Evolutionary conservation across 148 eudicot genomes (phyloP), one percentile per base, ranked within the genome.

Genomic region (Rhododendron henanense): DNA sequence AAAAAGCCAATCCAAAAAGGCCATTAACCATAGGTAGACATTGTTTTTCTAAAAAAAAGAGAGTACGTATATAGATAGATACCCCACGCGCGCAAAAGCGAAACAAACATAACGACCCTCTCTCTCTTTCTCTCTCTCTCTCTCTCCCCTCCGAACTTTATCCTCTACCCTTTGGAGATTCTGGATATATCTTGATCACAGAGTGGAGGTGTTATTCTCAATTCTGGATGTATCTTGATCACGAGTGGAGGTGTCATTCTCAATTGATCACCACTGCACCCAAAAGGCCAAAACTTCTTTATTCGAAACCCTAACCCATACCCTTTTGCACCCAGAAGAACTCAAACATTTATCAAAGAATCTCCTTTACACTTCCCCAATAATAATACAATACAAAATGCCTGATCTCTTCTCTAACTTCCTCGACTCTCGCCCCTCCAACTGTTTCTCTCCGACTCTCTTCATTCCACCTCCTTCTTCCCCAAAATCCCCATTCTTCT

Each of bases 321-420:
- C 55, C 31, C 73, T 15, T 41, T 41, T 5, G 44, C 44, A 41
- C 44, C 44, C 33, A 16, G 41, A 4, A 16, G 1, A 16, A 4
- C 2, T 71, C 76, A 13, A 33, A 8, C 78, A 11, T 31, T 23
- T 10, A 86, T 21, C 88, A 61, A 83, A 87, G 82, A 50, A 87
- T 83, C 35, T 45, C 10, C 44, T 81, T 48, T 74, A 0, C 44
- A 6, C 18, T 15, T 47, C 25, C 15, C 31, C 53, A 5, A 41
- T 71, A 84, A 45, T 81, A 35, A 35, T 35, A 87, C 9, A 10
- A 25, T 61, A 9, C 25, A 14, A 67, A 67, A 67, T 90, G 92
- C 86, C 84, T 28, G 87, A 89, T 87, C 57, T 63, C 35, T 83
- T 14, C 61, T 83, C 57, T 73, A 81, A 59, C 44, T 86, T 86